Percentiles rank a stretch among this genome's conserved stretches.
These are phyloP conservation scores for Tilletia walkeri DNA, from an alignment of 1,284 basidiomycete genomes.

Conservation along the genomic window DNA sequence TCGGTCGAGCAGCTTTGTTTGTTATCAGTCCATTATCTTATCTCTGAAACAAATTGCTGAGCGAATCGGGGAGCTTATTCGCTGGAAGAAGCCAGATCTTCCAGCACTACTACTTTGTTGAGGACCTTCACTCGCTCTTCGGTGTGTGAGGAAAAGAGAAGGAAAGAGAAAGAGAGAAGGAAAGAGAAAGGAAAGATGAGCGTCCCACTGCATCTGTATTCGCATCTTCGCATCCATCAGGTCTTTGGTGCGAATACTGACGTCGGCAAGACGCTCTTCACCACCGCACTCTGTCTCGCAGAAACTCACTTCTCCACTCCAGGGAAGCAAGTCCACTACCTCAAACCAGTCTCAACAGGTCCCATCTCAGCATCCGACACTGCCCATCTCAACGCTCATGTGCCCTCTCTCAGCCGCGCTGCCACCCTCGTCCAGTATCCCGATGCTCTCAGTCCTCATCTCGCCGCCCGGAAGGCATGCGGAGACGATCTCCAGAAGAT, in stretches of 20 bases:
- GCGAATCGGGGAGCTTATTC: too few species aligned
- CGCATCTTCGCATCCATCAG: slow-evolving; percentile 42
- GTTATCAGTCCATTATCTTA: too few species aligned
- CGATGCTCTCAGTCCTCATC: slow-evolving; percentile 12
- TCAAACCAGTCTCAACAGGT: slow-evolving; percentile 54
- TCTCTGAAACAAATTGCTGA: too few species aligned
- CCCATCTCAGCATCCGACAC: slow-evolving; percentile 36
- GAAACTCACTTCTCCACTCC: slow-evolving; percentile 31
- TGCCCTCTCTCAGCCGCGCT: neutral
- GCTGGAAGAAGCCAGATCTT: too few species aligned
- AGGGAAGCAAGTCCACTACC: slow-evolving; percentile 34
- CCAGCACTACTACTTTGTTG: too few species aligned
- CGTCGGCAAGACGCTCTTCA: slow-evolving; percentile 55
- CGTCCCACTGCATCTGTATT: slow-evolving; percentile 24
- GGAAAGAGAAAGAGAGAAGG: neutral
- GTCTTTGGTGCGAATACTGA: slow-evolving; percentile 55
- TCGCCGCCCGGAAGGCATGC: slow-evolving; percentile 10
- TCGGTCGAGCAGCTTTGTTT: too few species aligned
- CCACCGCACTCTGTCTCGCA: slow-evolving; percentile 53
- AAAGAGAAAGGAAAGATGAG: neutral
- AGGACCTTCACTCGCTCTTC: too few species aligned
- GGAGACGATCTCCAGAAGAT: neutral
- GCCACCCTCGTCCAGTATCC: slow-evolving; percentile 5
- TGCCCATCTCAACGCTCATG: neutral
- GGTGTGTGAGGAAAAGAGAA: too few species aligned